A percentile compares a stretch with the other conserved stretches of the same genome.
These are phyloP conservation scores for Rachicladosporium sp. DNA, from an alignment of 2,329 filamentous ascomycete species.

Conservation along the genomic window DNA sequence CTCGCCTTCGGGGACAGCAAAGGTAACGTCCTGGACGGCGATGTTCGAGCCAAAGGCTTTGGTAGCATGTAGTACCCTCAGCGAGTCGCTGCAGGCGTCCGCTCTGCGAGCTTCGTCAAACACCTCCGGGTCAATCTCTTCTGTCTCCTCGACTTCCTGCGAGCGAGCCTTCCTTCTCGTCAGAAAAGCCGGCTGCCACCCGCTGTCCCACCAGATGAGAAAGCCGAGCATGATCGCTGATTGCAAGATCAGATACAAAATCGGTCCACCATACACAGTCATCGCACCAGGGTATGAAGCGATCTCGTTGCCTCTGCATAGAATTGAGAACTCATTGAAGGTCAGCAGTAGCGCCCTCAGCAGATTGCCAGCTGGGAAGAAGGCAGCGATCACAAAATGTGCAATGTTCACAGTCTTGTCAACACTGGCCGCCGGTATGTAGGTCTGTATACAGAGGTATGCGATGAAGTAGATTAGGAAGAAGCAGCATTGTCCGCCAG, in stretches of 20 bases:
- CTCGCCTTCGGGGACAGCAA: conserved; percentile 71
- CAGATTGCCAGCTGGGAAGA: conserved; percentile 68
- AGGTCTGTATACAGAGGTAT: conserved; percentile 46
- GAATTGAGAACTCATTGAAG: conserved; percentile 71
- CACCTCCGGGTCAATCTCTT: conserved; percentile 43
- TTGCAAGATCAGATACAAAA: conserved; percentile 68
- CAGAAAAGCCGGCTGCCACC: conserved; percentile 46
- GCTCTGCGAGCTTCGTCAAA: conserved; percentile 52
- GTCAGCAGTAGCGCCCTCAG: conserved; percentile 64
- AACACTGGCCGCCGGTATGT: conserved; percentile 55
- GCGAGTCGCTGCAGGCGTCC: conserved; percentile 49
- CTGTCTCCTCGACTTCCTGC: conserved; percentile 30
- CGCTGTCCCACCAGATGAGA: conserved; percentile 70
- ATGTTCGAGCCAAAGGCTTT: conserved; percentile 66
- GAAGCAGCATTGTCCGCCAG: conserved; percentile 54
- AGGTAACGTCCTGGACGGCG: conserved; percentile 76
- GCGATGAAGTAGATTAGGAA: conserved; percentile 38
- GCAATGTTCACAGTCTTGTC: conserved; percentile 55
- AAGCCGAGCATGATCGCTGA: conserved; percentile 56
- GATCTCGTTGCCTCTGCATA: conserved; percentile 44
- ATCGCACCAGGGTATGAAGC: conserved; percentile 57
- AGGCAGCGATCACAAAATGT: conserved; percentile 60
- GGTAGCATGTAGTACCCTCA: conserved; percentile 67
- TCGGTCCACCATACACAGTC: conserved; percentile 65
- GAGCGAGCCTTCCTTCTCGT: conserved; percentile 35